Evolutionary conservation across 306 rosid species (phyloP).

Genomic region (Psophocarpus tetragonolobus): DNA sequence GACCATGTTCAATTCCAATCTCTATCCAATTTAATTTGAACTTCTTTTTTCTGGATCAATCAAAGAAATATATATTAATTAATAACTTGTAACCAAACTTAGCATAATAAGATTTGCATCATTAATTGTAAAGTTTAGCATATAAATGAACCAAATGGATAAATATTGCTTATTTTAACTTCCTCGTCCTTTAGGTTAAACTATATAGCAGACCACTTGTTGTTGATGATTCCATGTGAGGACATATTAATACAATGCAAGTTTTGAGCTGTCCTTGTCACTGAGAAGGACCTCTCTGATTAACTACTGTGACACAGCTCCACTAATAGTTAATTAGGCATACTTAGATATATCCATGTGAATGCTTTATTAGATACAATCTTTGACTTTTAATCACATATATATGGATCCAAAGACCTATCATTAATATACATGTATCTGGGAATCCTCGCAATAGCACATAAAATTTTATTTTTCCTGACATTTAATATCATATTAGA

Average conservation of each 20-base stretch:
- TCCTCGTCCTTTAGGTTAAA: background rate
- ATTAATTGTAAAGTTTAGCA: background rate
- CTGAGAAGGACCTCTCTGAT: background rate
- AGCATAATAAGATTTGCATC: background rate
- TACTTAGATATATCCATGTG: constrained; percentile 41
- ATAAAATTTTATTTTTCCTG: constrained; percentile 27
- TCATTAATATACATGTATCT: constrained; percentile 29
- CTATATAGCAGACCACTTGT: background rate
- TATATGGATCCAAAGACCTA: constrained; percentile 35
- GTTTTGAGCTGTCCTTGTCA: constrained; percentile 38
- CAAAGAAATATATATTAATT: background rate
- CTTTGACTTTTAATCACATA: constrained; percentile 36
- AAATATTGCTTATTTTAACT: background rate
- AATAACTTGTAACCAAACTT: background rate
- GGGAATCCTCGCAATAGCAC: constrained; percentile 37
- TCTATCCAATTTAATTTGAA: background rate
- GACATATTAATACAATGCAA: constrained; percentile 26
- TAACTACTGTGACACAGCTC: constrained; percentile 20
- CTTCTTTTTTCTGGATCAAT: background rate
- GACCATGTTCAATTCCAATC: background rate
- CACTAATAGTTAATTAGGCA: constrained; percentile 28
- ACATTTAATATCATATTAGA: constrained; percentile 32
- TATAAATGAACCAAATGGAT: background rate
- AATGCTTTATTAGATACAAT: constrained; percentile 34
- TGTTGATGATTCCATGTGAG: constrained; percentile 36